Evolutionary conservation across 2,329 filamentous ascomycete species (phyloP), one percentile per base, ranked within the genome.

Genomic region (Aspergillus sp.): DNA sequence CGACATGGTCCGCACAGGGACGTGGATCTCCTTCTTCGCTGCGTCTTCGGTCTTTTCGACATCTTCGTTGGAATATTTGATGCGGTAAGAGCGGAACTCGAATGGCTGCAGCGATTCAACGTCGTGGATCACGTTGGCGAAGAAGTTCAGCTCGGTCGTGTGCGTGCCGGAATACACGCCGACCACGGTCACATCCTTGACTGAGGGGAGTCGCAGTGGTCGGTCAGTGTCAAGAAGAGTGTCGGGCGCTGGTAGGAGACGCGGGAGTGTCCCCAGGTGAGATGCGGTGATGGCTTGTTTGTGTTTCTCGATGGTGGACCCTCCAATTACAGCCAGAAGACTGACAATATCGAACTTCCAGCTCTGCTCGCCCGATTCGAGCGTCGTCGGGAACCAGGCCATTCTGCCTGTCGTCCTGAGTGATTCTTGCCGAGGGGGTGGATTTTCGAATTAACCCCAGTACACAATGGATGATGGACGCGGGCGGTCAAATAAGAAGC

Each of bases 261-360:
- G 79, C 26, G 83, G 83, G 5, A 85, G 71, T 36, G 81, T 73
- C 56, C 81, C 82, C 30, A 82, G 73, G 50, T 76, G 73, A 10
- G 80, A 82, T 14, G 82, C 79, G 1, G 82, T 84, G 59, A 85
- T 79, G 49, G 79, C 74, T 62, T 84, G 82, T 1, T 78, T 72
- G 62, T 85, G 82, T 55, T 81, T 79, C 43, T 78, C 74, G 53
- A 85, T 82, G 10, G 79, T 78, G 2, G 77, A 79, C 68, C 85
- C 82, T 62, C 82, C 82, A 53, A 85, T 82, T 60, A 86, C 79
- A 51, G 82, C 82, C 47, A 86, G 77, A 20, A 85, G 77, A 41
- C 81, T 83, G 52, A 86, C 81, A 42, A 85, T 82, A 60, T 85
- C 83, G 46, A 85, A 76, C 24, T 77, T 76, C 81, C 82, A 85